Percentiles rank a stretch among this genome's conserved stretches.
Conservation (phyloP, 1,139 yeast species). For the Wickerhamiella infanticola region DNA sequence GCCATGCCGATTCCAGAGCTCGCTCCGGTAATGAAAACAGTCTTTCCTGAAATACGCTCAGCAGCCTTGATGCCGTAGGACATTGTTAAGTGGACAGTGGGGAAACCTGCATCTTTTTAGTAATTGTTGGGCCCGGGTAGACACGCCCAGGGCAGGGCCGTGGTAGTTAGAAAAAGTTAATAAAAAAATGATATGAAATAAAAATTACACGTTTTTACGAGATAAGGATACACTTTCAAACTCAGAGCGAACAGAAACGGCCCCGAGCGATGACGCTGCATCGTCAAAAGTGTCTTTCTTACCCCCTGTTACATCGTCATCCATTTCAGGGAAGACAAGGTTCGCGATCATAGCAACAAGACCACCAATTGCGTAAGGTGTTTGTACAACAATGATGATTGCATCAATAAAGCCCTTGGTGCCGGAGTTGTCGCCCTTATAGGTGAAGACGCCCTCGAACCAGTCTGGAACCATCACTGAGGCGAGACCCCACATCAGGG, state of each 20-base stretch:
- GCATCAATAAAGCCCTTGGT: slow-evolving; percentile 62
- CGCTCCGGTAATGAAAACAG: slow-evolving; percentile 57
- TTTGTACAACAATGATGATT: slow-evolving; percentile 63
- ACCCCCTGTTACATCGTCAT: not conserved
- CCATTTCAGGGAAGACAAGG: slow-evolving; percentile 45
- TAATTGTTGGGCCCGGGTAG: not conserved
- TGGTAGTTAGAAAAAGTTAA: not conserved
- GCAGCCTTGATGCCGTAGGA: slow-evolving; percentile 44
- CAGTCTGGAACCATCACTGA: slow-evolving; percentile 57
- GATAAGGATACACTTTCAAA: not conserved
- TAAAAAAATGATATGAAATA: not conserved
- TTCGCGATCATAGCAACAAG: slow-evolving; percentile 57
- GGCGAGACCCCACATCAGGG: slow-evolving; percentile 64
- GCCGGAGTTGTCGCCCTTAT: slow-evolving; percentile 45
- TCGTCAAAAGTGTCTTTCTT: not conserved
- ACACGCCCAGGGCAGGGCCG: not conserved
- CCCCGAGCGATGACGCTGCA: not conserved
- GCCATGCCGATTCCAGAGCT: slow-evolving; percentile 69
- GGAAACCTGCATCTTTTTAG: not conserved
- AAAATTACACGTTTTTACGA: not conserved
- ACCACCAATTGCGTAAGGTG: slow-evolving; percentile 73
- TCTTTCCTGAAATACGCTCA: slow-evolving; percentile 45
- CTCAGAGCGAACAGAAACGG: not conserved
- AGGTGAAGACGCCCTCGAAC: slow-evolving; percentile 62
- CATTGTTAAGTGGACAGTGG: slow-evolving; percentile 10